Base-by-base conservation (phyloP, 805 yeast species). In the Candida silvatica region DNA sequence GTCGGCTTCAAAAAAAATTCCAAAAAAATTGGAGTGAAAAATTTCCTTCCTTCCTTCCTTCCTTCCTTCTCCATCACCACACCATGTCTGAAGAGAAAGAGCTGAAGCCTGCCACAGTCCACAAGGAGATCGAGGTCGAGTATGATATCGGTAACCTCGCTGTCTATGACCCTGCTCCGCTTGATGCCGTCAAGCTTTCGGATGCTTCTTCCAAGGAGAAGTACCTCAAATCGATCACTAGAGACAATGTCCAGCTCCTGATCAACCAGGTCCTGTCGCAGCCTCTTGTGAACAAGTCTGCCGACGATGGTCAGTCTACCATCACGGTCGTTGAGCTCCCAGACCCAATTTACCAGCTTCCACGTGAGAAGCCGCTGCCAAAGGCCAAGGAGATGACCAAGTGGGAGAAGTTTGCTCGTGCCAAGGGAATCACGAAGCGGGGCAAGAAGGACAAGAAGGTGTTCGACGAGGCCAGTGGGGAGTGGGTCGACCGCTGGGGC, bases 401-500 rank as follows among this genome's bases (percentile, higher is more conserved):
- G 64, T 92, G 99, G 99, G 96, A 92, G 64, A 72, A 73, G 54
- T 92, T 92, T 67, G 99, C 99, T 44, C 82, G 82, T 40, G 84
- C 76, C 71, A 92, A 92, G 65, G 97, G 97, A 52, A 92, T 92
- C 57, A 69, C 81, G 61, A 73, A 94, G 62, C 88, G 84, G 69
- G 84, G 83, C 41, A 87, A 80, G 58, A 79, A 83, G 20, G 96
- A 95, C 31, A 92, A 85, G 63, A 67, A 80, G 73, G 86, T 84
- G 1, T 92, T 65, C 49, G 95, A 92, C 59, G 97, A 92, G 59
- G 92, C 73, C 22, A 63, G 74, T 20, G 88, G 90, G 34, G 88
- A 87, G 61, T 92, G 98, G 98, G 95, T 81, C 41, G 90, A 94
- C 49, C 90, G 87, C 61, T 92, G 98, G 98, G 99, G 99, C 41